Base-by-base conservation (phyloP, 495 filamentous ascomycete species). In the Poronia punctata region DNA sequence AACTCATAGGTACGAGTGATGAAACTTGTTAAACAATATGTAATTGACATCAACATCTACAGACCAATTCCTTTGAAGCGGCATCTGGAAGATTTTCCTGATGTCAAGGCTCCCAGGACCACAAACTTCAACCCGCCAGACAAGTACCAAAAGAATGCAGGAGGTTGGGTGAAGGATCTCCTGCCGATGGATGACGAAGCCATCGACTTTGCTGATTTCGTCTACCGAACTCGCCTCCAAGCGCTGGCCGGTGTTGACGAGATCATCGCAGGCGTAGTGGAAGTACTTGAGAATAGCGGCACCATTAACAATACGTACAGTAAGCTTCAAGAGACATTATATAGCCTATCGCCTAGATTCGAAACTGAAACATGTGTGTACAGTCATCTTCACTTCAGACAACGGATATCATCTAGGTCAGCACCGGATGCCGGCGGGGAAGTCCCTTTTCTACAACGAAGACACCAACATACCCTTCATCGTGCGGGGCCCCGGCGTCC, bases 381-480 rank as follows among this genome's bases (percentile, higher is more conserved):
- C 15, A 46, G 70, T 81, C 28, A 65, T 81, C 38, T 80, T 71
- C 48, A 73, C 73, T 3, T 70, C 68, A 0, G 77, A 80, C 43
- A 80, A 81, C 38, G 76, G 77, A 0, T 81, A 75, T 53, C 74
- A 79, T 41, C 72, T 80, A 38, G 74, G 75, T 10, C 74, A 79
- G 43, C 76, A 81, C 41, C 67, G 77, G 4, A 38, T 79, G 7
- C 70, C 68, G 5, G 72, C 74, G 3, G 77, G 77, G 1, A 81
- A 81, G 53, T 59, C 68, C 9, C 71, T 68, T 20, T 68, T 68
- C 0, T 79, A 66, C 30, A 70, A 75, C 40, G 72, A 78, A 43
- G 77, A 81, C 49, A 75, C 78, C 34, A 72, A 76, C 6, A 65
- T 81, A 0, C 76, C 77, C 0, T 57, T 80, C 16, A 45, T 66